Evolutionary conservation across 2,329 filamentous ascomycete genomes (phyloP), one percentile per base, ranked within the genome.

Genomic region (Cladorrhinum sp.): DNA sequence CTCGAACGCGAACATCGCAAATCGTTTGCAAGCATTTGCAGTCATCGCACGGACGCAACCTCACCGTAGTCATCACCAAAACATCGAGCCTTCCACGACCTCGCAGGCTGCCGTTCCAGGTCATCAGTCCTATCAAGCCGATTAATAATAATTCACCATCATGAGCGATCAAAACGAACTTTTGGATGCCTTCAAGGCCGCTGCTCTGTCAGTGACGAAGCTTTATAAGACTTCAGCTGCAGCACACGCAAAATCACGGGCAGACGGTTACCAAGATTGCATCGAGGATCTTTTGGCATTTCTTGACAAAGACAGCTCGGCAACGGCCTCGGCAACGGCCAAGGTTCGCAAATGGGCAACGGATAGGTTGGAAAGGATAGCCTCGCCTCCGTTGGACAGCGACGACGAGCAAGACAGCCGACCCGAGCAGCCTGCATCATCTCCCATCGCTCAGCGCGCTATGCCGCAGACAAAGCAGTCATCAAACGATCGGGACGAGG

Each of bases 151-250:
- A n/a, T n/a, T n/a, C n/a, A n/a, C n/a, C n/a, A 76, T 68, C n/a
- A 73, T 73, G 72, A 73, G 69, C 66, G 79, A 80, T 51, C 77
- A 79, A 18, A 82, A 84, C 18, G 86, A 88, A 71, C 86, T 97
- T 53, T 86, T 97, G 61, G 88, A 94, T 68, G 88, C 91, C 61
- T 99, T 99, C 82, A 95, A 92, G 75, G 87, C 90, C 16, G 95
- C 95, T 33, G 95, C 95, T 20, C 82, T 97, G 33, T 96, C 92
- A 5, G 93, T 98, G 59, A 98, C 95, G 53, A 96, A 96, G 71
- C 86, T 99, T 14, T 98, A 98, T 79, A 97, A 96, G 76, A 93
- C 88, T 42, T 94, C 94, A 2, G 89, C 91, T 12, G 82, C 86
- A 30, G 90, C 91, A 54, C 88, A 95, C 73, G 82, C 88, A 55